Evolutionary conservation across 2,329 filamentous ascomycete genomes (phyloP).

Genomic region (Orbilia brochopaga): DNA sequence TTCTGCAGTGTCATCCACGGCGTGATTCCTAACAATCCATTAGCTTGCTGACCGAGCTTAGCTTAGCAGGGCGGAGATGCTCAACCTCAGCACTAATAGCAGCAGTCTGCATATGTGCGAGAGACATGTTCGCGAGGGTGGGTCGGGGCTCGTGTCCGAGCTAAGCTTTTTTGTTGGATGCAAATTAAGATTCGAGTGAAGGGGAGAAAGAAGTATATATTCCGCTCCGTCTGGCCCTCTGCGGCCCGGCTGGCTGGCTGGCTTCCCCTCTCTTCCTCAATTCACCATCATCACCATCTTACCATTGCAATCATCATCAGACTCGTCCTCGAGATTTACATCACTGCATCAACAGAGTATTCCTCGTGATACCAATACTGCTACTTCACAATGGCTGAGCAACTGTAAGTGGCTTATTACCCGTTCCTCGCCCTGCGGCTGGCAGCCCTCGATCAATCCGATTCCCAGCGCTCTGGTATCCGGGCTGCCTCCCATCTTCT

Average conservation of each 20-base stretch:
- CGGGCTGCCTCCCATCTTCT: slow-evolving; percentile 15
- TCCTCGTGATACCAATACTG: neutral
- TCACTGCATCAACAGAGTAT: neutral
- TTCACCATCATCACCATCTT: neutral
- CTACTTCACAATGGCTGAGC: slow-evolving; percentile 55
- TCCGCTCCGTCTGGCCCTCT: slow-evolving; percentile 18
- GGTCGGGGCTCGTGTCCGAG: slow-evolving; percentile 5
- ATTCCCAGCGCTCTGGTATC: slow-evolving; percentile 26
- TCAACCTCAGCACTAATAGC: neutral
- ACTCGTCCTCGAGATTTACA: neutral
- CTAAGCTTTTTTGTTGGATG: slow-evolving; percentile 3
- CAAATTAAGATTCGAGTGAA: slow-evolving; percentile 5
- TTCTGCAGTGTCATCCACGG: too few relatives aligned
- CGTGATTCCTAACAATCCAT: slow-evolving; percentile 7
- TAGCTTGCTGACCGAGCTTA: neutral
- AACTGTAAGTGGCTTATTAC: slow-evolving; percentile 67
- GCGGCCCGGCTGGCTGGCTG: neutral
- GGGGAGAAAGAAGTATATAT: slow-evolving; percentile 36
- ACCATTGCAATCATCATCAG: too few relatives aligned
- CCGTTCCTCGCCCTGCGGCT: slow-evolving; percentile 52
- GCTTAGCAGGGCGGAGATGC: neutral
- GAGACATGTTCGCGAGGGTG: neutral
- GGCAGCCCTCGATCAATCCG: slow-evolving; percentile 53
- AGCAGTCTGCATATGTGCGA: neutral
- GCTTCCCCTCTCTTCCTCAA: slow-evolving; percentile 3